Percentiles rank a stretch among this genome's conserved stretches.
Evolutionary conservation across 805 yeast species (phyloP).

Genomic region (Babjeviella inositovora): DNA sequence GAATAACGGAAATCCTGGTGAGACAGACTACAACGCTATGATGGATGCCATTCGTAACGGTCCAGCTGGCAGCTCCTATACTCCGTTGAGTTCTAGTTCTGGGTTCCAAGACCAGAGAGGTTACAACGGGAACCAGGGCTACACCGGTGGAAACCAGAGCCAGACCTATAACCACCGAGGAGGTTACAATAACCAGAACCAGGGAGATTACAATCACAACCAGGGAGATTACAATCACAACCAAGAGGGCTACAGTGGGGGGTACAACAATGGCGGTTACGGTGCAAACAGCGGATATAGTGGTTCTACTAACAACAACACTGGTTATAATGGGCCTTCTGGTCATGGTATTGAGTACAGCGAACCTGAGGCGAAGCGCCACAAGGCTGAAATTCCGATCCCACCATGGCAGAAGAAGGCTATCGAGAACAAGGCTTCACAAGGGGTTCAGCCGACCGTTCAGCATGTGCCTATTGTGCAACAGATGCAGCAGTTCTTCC

Average conservation of each 20-base stretch:
- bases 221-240: slow-evolving; percentile 1
- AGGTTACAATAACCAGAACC: slow-evolving; percentile 1
- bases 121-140: slow-evolving; percentile 1
- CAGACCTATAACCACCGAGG: slow-evolving; percentile 1
- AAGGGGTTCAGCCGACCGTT: too few relatives aligned
- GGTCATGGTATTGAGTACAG: too few relatives aligned
- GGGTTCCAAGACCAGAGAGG: background rate
- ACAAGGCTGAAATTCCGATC: too few relatives aligned
- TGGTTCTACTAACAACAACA: too few relatives aligned
- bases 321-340: too few relatives aligned
- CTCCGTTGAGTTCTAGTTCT: background rate
- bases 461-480: too few relatives aligned
- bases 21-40: too few relatives aligned
- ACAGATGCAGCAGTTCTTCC: too few relatives aligned
- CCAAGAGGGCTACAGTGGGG: slow-evolving; percentile 1
- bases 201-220: slow-evolving; percentile 1
- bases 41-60: background rate
- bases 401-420: too few relatives aligned
- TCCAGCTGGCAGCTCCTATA: background rate
- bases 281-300: background rate
- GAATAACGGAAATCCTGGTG: slow-evolving; percentile 5
- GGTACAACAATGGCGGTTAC: background rate
- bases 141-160: slow-evolving; percentile 1
- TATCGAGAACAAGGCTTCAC: too few relatives aligned
- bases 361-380: too few relatives aligned